Conservation (phyloP, 1,284 basidiomycete genomes). For the Pseudozyma sp. region DNA sequence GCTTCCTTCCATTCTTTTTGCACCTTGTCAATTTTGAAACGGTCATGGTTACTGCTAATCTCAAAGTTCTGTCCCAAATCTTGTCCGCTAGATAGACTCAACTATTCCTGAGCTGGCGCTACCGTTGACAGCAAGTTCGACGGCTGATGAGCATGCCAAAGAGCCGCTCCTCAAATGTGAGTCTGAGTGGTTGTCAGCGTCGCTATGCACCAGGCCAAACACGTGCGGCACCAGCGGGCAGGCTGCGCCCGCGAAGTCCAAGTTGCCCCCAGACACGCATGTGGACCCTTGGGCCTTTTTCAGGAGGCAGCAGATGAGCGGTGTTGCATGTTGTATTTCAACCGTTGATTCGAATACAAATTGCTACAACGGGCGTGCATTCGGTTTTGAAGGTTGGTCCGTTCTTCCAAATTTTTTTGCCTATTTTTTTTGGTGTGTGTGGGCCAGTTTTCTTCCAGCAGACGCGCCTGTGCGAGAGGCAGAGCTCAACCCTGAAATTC, state of each 20-base stretch:
- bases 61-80: not conserved
- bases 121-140: too few species aligned
- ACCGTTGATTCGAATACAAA: constrained; percentile 2
- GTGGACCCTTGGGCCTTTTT: too few species aligned
- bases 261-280: too few species aligned
- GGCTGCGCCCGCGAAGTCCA: not conserved
- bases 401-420: constrained; percentile 30
- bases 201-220: constrained; percentile 1
- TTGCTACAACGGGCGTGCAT: not conserved
- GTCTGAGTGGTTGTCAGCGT: too few species aligned
- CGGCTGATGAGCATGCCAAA: too few species aligned
- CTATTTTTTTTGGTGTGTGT: constrained; percentile 11
- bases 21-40: not conserved
- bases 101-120: too few species aligned
- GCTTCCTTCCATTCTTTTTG: constrained; percentile 1
- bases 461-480: constrained; percentile 7
- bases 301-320: too few species aligned
- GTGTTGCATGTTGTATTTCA: not conserved
- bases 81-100: not conserved
- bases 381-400: constrained; percentile 6
- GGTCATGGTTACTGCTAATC: constrained; percentile 11
- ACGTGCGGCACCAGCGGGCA: constrained; percentile 23
- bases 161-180: too few species aligned
- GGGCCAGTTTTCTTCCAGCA: constrained; percentile 1
- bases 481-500: not conserved